Conservation (phyloP, 2,329 filamentous ascomycete genomes). For the Exophiala aquamarina region DNA sequence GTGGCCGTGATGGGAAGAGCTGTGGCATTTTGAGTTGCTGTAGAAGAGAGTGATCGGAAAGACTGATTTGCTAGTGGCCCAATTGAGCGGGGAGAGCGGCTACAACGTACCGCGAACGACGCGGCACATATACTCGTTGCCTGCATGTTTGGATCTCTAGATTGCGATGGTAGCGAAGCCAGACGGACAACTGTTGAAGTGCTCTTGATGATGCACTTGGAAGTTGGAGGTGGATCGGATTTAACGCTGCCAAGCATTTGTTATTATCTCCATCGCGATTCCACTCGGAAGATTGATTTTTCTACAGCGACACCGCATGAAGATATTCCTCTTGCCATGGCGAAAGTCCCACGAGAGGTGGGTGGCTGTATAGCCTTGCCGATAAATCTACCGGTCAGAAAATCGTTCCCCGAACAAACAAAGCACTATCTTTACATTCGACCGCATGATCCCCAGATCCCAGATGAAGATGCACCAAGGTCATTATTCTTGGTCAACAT, state of each 20-base stretch:
- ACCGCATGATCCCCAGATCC: constrained; percentile 75
- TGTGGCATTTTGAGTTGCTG: constrained; percentile 16
- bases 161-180: too few species aligned
- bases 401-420: constrained; percentile 61
- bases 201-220: too few species aligned
- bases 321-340: constrained; percentile 31
- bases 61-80: constrained; percentile 5
- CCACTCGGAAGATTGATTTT: not conserved
- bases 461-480: constrained; percentile 70
- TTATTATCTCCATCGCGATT: not conserved
- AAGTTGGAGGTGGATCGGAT: not conserved
- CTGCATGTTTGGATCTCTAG: constrained; percentile 11
- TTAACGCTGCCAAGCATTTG: not conserved
- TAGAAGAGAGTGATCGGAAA: constrained; percentile 13
- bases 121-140: constrained; percentile 3
- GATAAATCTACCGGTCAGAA: constrained; percentile 63
- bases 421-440: constrained; percentile 87
- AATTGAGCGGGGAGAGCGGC: constrained; percentile 2
- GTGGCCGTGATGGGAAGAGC: constrained; percentile 59
- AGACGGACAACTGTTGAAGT: too few species aligned
- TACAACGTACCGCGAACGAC: not conserved
- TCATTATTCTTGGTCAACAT: constrained; percentile 90
- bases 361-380: constrained; percentile 69
- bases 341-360: constrained; percentile 41
- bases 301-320: constrained; percentile 38